Evolutionary conservation across 345 rosid genomes (phyloP), one percentile per base, ranked within the genome.

Genomic region (Aethionema arabicum): DNA sequence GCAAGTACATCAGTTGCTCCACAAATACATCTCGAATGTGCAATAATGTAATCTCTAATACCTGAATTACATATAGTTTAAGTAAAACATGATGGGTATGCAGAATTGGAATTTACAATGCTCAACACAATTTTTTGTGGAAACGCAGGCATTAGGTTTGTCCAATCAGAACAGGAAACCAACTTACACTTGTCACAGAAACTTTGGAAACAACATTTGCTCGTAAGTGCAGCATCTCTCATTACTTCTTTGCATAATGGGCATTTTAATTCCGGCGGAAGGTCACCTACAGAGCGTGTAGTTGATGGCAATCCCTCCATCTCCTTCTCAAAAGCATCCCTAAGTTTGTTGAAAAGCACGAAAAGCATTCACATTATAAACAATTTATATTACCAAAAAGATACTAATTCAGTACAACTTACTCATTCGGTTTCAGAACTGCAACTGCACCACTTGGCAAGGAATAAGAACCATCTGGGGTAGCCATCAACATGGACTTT

Each of bases 291-390:
- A 65, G 86, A 72, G 30, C 97, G 90, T 15, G 91, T 83, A 7
- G 90, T 83, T 33, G 99, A 84, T 69, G 99, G 95, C 59, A 95
- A 67, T 44, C 97, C 99, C 72, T 90, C 96, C 67, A 90, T 85
- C 72, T 79, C 97, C 73, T 73, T 95, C 80, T 95, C 99, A 79
- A 95, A 95, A 61, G 96, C 99, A 77, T 89, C 99, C 83, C 97
- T 95, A 76, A 48, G 62, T 13, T 65, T 9, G 56, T 67, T 14
- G 29, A 57, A 15, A 33, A 56, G 56, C 45, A 54, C 27, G 52
- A 32, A 44, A 49, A 15, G 3, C 11, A 74, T 29, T 49, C 41
- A 33, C 35, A 31, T 27, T 52, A 45, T 40, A 21, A 58, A 41
- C 12, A 52, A 53, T 56, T 4, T 30, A 33, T 39, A 38, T 15